Conservation (phyloP, 257 asterid species). For the Penstemon eatonii region DNA sequence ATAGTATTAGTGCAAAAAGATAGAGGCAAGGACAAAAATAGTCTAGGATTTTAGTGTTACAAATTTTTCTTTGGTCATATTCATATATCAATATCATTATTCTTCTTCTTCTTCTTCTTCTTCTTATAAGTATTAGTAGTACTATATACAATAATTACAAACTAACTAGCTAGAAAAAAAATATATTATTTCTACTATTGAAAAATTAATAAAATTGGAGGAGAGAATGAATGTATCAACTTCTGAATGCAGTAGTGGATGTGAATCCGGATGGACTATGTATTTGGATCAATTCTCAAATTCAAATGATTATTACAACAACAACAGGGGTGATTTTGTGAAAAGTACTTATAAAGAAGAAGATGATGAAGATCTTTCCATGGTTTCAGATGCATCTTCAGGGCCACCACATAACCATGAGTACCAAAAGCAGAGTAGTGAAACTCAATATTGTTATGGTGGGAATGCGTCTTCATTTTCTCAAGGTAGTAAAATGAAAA, state of each 20-base stretch:
- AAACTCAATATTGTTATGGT: neutral
- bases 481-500: constrained; percentile 32
- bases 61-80: constrained; percentile 38
- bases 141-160: constrained; percentile 7
- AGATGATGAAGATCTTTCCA: constrained; percentile 54
- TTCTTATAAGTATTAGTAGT: constrained; percentile 35
- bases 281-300: constrained; percentile 71
- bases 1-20: constrained; percentile 41
- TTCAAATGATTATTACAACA: constrained; percentile 21
- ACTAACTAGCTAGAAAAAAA: neutral
- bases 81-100: constrained; percentile 24
- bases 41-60: constrained; percentile 49
- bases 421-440: neutral
- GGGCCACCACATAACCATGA: constrained; percentile 63
- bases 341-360: neutral
- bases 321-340: constrained; percentile 1
- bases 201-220: neutral
- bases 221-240: constrained; percentile 57
- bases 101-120: constrained; percentile 25
- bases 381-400: constrained; percentile 95
- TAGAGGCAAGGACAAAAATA: constrained; percentile 59
- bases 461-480: constrained; percentile 1
- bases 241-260: constrained; percentile 73
- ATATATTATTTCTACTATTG: too few species aligned
- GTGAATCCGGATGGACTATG: constrained; percentile 94